phyloP scores from a whole-genome alignment of 192 early-diverging fungal genomes.

The Coemansia sp. region DNA sequence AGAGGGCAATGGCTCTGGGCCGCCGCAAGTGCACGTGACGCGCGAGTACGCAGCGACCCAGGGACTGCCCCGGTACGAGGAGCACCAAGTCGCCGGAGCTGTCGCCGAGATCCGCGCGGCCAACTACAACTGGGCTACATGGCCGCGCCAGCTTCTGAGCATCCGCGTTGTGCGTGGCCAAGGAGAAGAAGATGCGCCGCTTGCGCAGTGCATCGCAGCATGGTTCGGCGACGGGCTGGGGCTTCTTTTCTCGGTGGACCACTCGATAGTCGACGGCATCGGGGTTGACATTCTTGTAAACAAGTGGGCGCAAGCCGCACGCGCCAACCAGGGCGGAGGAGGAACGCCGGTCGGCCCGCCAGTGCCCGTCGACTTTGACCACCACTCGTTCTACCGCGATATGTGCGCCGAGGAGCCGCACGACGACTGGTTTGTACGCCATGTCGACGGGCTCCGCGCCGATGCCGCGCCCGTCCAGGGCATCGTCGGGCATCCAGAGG shows the following conservation, averaged over 20 bases:
- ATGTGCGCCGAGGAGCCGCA: background rate
- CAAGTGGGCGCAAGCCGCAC: constrained; percentile 25
- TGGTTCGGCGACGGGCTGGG: constrained; percentile 45
- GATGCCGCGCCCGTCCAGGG: constrained; percentile 2
- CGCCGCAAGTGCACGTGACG: constrained; percentile 4
- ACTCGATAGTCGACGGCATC: constrained; percentile 38
- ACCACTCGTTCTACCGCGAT: constrained; percentile 17
- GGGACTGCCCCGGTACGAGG: constrained; percentile 21
- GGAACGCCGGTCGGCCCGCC: background rate
- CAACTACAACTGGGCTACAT: constrained; percentile 26
- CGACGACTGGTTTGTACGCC: constrained; percentile 27
- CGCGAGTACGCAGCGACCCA: background rate
- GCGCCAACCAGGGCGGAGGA: background rate
- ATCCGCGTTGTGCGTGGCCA: constrained; percentile 11
- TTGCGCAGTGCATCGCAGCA: constrained; percentile 33
- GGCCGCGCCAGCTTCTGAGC: constrained; percentile 31
- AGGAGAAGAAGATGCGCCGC: constrained; percentile 5
- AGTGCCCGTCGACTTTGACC: constrained; percentile 32
- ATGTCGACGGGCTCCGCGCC: constrained; percentile 15
- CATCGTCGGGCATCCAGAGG: background rate
- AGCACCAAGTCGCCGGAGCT: constrained; percentile 9
- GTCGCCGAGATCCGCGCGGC: constrained; percentile 19
- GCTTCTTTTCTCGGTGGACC: constrained; percentile 39
- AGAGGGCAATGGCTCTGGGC: background rate
- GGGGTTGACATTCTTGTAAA: constrained; percentile 32